Base-by-base conservation (phyloP, 805 yeast species). In the Saturnispora saitoi region DNA sequence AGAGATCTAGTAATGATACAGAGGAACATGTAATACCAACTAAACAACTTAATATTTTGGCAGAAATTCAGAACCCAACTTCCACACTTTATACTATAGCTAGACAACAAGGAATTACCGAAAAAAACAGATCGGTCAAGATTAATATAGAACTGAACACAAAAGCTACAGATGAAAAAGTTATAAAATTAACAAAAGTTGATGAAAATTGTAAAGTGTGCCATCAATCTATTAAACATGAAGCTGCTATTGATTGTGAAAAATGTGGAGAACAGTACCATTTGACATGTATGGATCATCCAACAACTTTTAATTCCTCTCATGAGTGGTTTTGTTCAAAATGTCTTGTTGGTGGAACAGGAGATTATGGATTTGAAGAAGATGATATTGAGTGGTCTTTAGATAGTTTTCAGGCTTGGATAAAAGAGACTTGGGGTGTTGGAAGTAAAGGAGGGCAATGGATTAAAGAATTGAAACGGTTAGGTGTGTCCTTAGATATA, bases 321-420 rank as follows among this genome's bases (percentile, higher is more conserved):
- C 77, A 76, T 10, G 75, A 71, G 15, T 90, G 96, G 95, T 82
- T 74, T 59, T 90, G 98, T 63, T 83, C 83, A 44, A 76, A 75
- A 49, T 90, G 98, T 64, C 68, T 90, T n/a, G 71, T 84, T 12
- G 96, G 95, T 0, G 61, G 67, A 0, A 39, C 49, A 5, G 43
- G 52, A 15, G 37, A 81, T 54, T 90, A 87, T 59, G 95, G 95
- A 0, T 90, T 91, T 62, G 90, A 84, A 54, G 93, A 85, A 54
- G 71, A 67, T 49, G 65, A 83, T 58, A 69, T 82, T 0, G 65
- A 86, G 5, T 67, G 59, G 54, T 63, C 67, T 8, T 48, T 67
- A 14, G 63, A 68, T 0, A 81, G 83, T 49, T 90, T 89, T 62
- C 72, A 76, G 53, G 62, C 72, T 4, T 67, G 76, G 40, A 39